Percentiles rank a stretch among this genome's conserved stretches.
Evolutionary conservation across 345 rosid genomes (phyloP).

Genomic region (Corchorus capsularis): DNA sequence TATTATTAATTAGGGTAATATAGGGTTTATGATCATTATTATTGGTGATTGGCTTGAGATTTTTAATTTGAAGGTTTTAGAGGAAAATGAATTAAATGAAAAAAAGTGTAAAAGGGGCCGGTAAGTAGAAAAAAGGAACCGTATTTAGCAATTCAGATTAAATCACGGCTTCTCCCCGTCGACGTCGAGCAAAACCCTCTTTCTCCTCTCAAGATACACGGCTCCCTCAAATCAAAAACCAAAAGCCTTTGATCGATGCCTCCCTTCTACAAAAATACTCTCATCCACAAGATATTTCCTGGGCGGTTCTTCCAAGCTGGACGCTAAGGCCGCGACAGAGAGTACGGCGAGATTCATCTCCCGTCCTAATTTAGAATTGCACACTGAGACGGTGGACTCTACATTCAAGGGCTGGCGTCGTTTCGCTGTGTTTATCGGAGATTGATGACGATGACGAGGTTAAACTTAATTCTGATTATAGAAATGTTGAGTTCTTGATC

Average conservation of each 20-base stretch:
- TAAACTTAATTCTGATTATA: conserved; percentile 66
- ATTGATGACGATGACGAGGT: conserved; percentile 81
- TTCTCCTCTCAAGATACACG: too few relatives aligned
- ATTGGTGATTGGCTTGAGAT: too few relatives aligned
- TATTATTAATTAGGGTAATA: too few relatives aligned
- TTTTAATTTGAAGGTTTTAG: too few relatives aligned
- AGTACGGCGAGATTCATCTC: conserved; percentile 56
- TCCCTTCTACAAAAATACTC: conserved; percentile 69
- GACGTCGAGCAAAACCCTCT: too few relatives aligned
- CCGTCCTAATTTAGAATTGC: conserved; percentile 42
- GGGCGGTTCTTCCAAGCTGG: conserved; percentile 84
- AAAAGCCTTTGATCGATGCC: neutral
- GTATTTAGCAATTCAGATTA: too few relatives aligned
- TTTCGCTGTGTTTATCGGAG: conserved; percentile 78
- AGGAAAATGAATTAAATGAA: too few relatives aligned
- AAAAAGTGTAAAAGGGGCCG: too few relatives aligned
- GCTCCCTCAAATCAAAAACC: too few relatives aligned
- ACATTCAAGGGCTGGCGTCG: conserved; percentile 66
- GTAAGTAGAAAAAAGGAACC: too few relatives aligned
- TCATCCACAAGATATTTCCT: conserved; percentile 74
- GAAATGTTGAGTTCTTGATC: conserved; percentile 88
- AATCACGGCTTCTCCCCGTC: too few relatives aligned
- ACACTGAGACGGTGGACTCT: conserved; percentile 70
- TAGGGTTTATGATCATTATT: too few relatives aligned
- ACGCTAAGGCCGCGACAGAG: conserved; percentile 58